Base-by-base conservation (phyloP, 2,329 filamentous ascomycete genomes). In the Epichloe sylvatica region DNA sequence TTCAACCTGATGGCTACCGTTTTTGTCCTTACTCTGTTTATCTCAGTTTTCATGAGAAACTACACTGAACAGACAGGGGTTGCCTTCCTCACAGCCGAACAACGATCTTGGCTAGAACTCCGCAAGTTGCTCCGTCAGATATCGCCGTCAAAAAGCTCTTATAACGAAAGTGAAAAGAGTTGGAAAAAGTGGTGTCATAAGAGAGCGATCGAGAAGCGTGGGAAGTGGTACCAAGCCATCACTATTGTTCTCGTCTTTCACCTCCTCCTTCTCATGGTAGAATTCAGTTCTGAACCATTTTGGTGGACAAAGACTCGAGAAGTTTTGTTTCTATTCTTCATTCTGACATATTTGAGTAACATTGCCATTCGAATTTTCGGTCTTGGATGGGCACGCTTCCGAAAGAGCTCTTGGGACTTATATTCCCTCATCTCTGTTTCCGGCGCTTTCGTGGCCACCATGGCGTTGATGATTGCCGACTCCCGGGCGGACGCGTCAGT, bases 41-140 rank as follows among this genome's bases (percentile, higher is more conserved):
- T 98, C 45, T 97, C 92, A 50, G 92, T 98, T 53, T 98, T 98
- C 66, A 98, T 98, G 92, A 87, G 92, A 53, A 98, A 96, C 65
- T 98, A 98, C 67, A 98, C 92, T 0, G 92, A 98, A 67, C 90
- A 97, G 67, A 98, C 92, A 0, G 92, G 92, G 1, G 92, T 98
- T 41, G 92, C 92, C 2, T 98, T 91, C 64, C 71, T 98, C 59
- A 98, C 92, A 1, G 84, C 90, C 0, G 92, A 98, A 59, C 92
- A 98, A 64, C 83, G 92, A 57, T 95, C 91, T 0, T 98, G 92
- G 92, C 77, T 98, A 13, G 92, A 98, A 65, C 68, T 98, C 57
- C 80, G 92, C 51, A 98, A 98, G 67, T 73, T 96, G 23, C 72
- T 98, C 38, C 79, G 87, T 47, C 92, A 97, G 63, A 89, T 98